Evolutionary conservation across 2,329 filamentous ascomycete genomes (phyloP).

Genomic region (Beauveria caledonica): DNA sequence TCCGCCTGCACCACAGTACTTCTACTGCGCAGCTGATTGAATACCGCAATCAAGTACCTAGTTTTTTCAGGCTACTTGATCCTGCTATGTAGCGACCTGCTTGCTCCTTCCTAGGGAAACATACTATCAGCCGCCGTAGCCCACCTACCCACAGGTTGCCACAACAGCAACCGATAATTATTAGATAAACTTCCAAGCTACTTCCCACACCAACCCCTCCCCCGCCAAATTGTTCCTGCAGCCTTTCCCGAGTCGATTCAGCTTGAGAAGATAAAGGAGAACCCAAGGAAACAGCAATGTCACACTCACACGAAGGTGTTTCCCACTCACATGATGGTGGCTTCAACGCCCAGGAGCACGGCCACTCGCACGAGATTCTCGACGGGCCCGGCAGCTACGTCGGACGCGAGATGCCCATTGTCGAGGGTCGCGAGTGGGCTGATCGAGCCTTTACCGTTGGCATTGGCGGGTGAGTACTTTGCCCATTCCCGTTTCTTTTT

Average conservation of each 20-base stretch:
- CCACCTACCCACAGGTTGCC: no score
- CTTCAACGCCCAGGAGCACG: constrained; percentile 61
- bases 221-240: neutral
- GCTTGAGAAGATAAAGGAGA: neutral
- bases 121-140: no score
- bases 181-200: neutral
- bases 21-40: no score
- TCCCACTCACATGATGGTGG: constrained; percentile 53
- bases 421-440: constrained; percentile 78
- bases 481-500: neutral
- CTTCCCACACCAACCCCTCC: neutral
- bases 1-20: no score
- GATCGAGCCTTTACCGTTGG: constrained; percentile 91
- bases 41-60: no score
- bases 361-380: constrained; percentile 92
- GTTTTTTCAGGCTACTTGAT: no score
- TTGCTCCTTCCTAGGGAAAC: no score
- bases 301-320: constrained; percentile 44
- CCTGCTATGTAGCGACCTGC: no score
- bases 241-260: neutral
- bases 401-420: constrained; percentile 85
- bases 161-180: neutral
- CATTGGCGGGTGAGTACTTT: constrained; percentile 75
- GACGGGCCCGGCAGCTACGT: constrained; percentile 87
- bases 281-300: neutral